Evolutionary conservation across 2,329 filamentous ascomycete species (phyloP), one percentile per base, ranked within the genome.

Genomic region (Penicillium nordicum): DNA sequence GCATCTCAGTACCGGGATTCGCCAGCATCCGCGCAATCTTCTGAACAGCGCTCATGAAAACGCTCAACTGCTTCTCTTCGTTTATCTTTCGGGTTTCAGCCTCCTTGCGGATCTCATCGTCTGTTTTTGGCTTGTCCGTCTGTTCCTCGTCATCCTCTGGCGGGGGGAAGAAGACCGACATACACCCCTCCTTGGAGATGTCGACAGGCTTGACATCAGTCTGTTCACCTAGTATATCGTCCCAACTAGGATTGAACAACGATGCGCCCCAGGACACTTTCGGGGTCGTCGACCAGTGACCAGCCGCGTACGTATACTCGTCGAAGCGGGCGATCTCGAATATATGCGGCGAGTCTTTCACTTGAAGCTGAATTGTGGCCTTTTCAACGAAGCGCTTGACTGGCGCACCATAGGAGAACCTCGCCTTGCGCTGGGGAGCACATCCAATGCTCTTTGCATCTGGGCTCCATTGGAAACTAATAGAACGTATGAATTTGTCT

Each of bases 261-360:
- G 67, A 70, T 16, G 69, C 72, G 2, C 73, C 73, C 75, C 74
- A 78, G 2, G 67, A 68, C 14, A 69, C 52, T 14, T 36, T 71
- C 3, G 60, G 64, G 3, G 67, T 30, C 14, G 34, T 41, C 6
- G 34, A 32, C 57, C 54, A 59, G 5, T 43, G 38, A 2, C 36
- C 27, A 29, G 23, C 21, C 12, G 29, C 25, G 3, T 11, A 25
- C 6, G 16, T 46, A 14, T 75, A 76, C 34, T 71, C 64, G 52
- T 79, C 76, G 51, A 76, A 77, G 5, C 76, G 72, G 9, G 74
- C 69, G 34, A 79, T 64, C 55, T 78, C 77, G n/a, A 79, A 67
- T 9, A 73, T 67, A 51, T 75, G 76, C 2, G 72, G 69, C 0
- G 75, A 77, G 7, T 68, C 66, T 52, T 72, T 76, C 40, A 79